phyloP scores from a whole-genome alignment of 345 rosid genomes.

The Corchorus capsularis region DNA sequence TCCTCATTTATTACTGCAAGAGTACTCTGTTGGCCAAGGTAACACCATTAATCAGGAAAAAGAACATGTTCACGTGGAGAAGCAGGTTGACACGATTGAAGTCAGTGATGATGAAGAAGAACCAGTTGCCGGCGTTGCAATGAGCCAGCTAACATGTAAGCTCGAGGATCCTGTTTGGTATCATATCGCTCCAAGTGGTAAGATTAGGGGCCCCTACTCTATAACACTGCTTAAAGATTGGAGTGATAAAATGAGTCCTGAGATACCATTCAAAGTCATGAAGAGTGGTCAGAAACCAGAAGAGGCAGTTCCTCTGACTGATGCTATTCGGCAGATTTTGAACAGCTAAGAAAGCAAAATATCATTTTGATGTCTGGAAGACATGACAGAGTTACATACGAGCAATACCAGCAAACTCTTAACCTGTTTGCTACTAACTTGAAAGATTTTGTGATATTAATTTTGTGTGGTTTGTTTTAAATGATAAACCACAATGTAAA shows the following conservation, averaged over 20 bases:
- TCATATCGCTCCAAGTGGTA: conserved; percentile 11
- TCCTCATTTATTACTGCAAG: background rate
- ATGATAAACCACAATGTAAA: background rate
- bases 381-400: background rate
- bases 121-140: background rate
- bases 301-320: conserved; percentile 25
- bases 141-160: background rate
- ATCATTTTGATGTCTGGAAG: background rate
- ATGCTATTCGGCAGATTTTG: conserved; percentile 2
- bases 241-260: background rate
- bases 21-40: background rate
- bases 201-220: conserved; percentile 21
- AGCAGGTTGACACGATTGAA: background rate
- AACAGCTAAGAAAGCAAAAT: background rate
- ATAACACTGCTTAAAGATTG: conserved; percentile 27
- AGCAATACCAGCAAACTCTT: background rate
- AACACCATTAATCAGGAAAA: background rate
- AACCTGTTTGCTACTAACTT: background rate
- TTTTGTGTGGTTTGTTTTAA: background rate
- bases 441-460: background rate
- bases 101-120: conserved; percentile 25
- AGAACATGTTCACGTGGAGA: background rate
- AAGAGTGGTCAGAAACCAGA: conserved; percentile 26
- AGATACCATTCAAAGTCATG: conserved; percentile 18
- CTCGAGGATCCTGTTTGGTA: conserved; percentile 12